Percentiles rank a stretch among this genome's conserved stretches.
Conservation (phyloP, 2,329 filamentous ascomycete genomes). For the Fusarium nygamai region DNA sequence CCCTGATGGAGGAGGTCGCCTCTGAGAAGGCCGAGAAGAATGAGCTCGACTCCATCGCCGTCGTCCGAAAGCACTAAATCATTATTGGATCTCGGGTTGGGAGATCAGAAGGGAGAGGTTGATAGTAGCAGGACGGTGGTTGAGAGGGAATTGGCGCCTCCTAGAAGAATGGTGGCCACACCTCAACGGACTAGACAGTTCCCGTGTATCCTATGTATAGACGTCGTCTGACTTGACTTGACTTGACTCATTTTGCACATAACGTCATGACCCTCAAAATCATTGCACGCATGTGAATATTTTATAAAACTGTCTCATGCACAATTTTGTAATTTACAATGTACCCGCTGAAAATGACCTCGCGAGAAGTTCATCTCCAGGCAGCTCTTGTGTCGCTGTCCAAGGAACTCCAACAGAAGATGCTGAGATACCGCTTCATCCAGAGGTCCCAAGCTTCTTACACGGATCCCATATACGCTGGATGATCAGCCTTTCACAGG, state of each 20-base stretch:
- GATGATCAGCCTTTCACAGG: constrained; percentile 29
- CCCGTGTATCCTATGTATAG: constrained; percentile 51
- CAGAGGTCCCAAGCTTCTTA: constrained; percentile 24
- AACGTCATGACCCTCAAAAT: background rate
- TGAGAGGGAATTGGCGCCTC: constrained; percentile 39
- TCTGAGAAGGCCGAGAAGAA: constrained; percentile 62
- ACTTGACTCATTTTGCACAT: constrained; percentile 45
- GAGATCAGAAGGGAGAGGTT: constrained; percentile 14
- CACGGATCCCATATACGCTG: constrained; percentile 19
- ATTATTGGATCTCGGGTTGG: constrained; percentile 4
- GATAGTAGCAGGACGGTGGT: constrained; percentile 31
- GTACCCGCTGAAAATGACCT: constrained; percentile 23
- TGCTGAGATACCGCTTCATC: constrained; percentile 12
- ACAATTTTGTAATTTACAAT: constrained; percentile 42
- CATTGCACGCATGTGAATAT: constrained; percentile 26
- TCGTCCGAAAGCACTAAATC: constrained; percentile 60
- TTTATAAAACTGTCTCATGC: constrained; percentile 35
- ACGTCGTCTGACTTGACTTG: constrained; percentile 45
- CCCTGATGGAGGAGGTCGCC: constrained; percentile 62
- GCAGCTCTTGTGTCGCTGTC: constrained; percentile 23
- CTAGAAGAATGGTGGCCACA: constrained; percentile 33
- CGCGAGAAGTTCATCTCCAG: constrained; percentile 13
- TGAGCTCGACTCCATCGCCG: constrained; percentile 60
- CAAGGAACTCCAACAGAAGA: constrained; percentile 10
- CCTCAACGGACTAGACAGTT: constrained; percentile 45